A percentile compares a stretch with the other conserved stretches of the same genome.
Evolutionary conservation across 2,329 filamentous ascomycete species (phyloP).

Genomic region (Arachnopeziza araneosa): DNA sequence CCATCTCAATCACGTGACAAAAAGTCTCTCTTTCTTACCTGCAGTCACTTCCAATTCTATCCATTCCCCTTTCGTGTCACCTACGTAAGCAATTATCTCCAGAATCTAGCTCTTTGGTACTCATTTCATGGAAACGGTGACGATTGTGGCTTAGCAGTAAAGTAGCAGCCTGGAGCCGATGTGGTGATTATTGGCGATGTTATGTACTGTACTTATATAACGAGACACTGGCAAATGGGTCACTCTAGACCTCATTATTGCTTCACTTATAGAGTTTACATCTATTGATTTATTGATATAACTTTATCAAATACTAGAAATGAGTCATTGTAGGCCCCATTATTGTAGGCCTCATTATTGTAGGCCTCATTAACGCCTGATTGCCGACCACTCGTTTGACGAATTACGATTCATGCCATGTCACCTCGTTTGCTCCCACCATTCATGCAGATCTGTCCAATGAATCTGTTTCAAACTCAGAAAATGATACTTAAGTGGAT

Average conservation of each 20-base stretch:
- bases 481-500: neutral
- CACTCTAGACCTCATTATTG: neutral
- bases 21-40: no score
- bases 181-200: no score
- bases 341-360: neutral
- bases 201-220: no score
- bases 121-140: no score
- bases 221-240: no score
- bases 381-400: neutral
- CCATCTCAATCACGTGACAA: no score
- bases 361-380: neutral
- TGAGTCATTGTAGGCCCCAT: neutral
- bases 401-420: neutral
- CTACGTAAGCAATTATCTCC: no score
- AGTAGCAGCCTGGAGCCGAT: no score
- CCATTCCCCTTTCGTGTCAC: no score
- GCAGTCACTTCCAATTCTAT: no score
- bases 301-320: neutral
- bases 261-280: neutral
- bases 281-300: neutral
- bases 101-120: no score
- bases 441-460: neutral
- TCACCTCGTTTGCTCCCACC: neutral
- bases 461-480: neutral
- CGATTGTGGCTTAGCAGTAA: no score